These are phyloP conservation scores for Stachybotrys elegans DNA, from an alignment of 2,329 filamentous ascomycete species.

Conservation along the genomic window DNA sequence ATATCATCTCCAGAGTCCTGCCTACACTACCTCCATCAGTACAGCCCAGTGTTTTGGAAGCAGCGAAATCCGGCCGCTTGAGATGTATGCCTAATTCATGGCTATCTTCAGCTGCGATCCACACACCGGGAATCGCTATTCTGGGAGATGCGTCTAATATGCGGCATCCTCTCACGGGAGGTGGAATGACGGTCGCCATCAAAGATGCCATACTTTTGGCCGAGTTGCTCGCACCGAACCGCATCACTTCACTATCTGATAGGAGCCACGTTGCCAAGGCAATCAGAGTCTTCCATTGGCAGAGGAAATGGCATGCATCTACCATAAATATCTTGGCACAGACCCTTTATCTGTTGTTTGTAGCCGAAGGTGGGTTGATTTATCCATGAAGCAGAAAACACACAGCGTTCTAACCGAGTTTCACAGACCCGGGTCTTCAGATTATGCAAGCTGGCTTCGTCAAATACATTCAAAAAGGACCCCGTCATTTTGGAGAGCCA, in stretches of 20 bases:
- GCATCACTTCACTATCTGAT: background rate
- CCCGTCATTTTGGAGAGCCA: background rate
- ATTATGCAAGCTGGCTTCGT: background rate
- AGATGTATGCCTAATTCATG: background rate
- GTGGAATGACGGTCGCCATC: constrained; percentile 2
- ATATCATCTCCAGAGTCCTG: background rate
- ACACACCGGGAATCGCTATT: background rate
- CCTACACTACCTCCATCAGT: background rate
- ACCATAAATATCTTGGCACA: background rate
- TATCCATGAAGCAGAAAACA: background rate
- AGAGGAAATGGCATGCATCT: background rate
- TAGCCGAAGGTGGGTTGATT: background rate
- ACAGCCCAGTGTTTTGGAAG: background rate
- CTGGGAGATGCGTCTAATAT: constrained; percentile 2
- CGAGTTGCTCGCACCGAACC: background rate
- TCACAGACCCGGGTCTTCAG: background rate
- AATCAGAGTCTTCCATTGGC: background rate
- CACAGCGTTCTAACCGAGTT: background rate
- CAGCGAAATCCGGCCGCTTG: background rate
- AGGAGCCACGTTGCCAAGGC: background rate
- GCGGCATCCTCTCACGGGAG: constrained; percentile 3
- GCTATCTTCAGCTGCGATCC: background rate
- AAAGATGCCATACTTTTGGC: constrained; percentile 2
- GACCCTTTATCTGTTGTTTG: background rate
- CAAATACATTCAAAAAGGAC: background rate